Evolutionary conservation across 1,284 basidiomycete species (phyloP).

Genomic region (Inonotus hispidus): DNA sequence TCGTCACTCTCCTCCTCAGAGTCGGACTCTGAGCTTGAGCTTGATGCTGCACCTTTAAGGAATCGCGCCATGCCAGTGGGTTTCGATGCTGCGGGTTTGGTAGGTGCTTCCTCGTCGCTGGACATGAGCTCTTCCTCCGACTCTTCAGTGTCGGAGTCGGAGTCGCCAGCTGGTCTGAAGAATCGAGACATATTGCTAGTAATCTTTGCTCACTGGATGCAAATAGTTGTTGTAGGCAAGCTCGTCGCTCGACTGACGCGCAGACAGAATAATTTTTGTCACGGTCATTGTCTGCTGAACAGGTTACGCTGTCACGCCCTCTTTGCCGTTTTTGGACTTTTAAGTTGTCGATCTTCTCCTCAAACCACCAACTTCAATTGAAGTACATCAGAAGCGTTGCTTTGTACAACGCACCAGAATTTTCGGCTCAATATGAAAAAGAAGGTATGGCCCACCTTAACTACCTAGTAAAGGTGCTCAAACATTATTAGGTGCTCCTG

Average conservation of each 20-base stretch:
- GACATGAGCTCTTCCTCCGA: constrained; percentile 78
- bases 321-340: no score
- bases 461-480: background rate
- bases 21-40: constrained; percentile 42
- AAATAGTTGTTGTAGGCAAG: no score
- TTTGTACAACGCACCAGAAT: background rate
- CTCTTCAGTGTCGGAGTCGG: constrained; percentile 71
- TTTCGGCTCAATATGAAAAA: background rate
- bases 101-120: constrained; percentile 58
- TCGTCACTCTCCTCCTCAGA: constrained; percentile 36
- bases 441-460: background rate
- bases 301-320: no score
- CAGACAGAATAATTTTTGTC: background rate
- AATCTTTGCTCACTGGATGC: background rate
- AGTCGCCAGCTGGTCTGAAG: constrained; percentile 79
- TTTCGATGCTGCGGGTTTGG: constrained; percentile 42
- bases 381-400: background rate
- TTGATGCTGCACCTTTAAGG: constrained; percentile 46
- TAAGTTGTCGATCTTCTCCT: background rate
- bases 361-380: background rate
- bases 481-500: constrained; percentile 65
- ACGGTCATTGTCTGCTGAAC: background rate
- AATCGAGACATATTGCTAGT: constrained; percentile 72
- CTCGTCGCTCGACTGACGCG: no score
- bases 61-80: constrained; percentile 74